Percentiles rank a stretch among this genome's conserved stretches.
phyloP scores from a whole-genome alignment of 169 alveolate species.

The Eimeria falciformis region DNA sequence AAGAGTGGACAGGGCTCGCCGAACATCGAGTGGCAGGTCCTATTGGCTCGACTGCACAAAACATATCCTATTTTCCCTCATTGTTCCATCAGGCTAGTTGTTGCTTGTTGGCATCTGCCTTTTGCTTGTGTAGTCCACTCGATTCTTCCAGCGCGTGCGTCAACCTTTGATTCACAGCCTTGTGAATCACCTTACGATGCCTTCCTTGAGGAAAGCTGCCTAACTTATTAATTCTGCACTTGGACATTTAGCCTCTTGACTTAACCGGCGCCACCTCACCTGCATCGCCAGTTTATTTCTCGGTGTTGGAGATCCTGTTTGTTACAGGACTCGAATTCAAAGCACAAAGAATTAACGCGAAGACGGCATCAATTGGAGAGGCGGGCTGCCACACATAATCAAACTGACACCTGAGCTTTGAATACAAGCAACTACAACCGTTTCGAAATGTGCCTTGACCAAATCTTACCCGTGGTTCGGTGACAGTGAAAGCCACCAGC shows the following conservation, averaged over 20 bases:
- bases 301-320: conserved; percentile 28
- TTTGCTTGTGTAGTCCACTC: conserved; percentile 13
- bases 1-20: conserved; percentile 29
- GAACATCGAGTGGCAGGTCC: conserved; percentile 6
- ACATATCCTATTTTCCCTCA: not conserved
- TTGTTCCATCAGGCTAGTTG: conserved; percentile 50
- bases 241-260: conserved; percentile 2
- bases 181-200: conserved; percentile 12
- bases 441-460: too few relatives aligned
- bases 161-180: conserved; percentile 62
- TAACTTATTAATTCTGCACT: not conserved
- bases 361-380: not conserved
- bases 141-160: conserved; percentile 55
- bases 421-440: too few relatives aligned
- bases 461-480: too few relatives aligned
- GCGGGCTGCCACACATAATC: too few relatives aligned
- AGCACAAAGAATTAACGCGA: not conserved
- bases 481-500: too few relatives aligned
- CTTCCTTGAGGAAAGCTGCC: not conserved
- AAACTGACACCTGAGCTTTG: too few relatives aligned
- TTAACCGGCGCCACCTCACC: conserved; percentile 14
- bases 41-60: not conserved
- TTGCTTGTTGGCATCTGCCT: conserved; percentile 34
- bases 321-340: not conserved
- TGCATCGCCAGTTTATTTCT: conserved; percentile 7